Evolutionary conservation across 352 stramenopile genomes (phyloP).

Genomic region (Sclerospora graminicola): DNA sequence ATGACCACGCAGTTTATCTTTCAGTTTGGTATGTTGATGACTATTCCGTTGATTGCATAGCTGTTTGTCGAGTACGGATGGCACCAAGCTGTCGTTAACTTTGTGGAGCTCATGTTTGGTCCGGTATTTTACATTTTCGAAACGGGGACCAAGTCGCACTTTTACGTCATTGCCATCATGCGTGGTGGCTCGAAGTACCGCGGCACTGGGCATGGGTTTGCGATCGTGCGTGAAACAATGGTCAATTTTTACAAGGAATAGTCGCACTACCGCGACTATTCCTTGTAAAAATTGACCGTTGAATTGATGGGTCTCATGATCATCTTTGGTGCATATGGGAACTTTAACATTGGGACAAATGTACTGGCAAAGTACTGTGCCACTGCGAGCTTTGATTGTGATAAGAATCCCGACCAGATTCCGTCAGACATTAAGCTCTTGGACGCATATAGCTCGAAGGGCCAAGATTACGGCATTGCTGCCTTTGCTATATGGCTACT

Average conservation of each 20-base stretch:
- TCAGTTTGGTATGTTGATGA: slow-evolving; percentile 86
- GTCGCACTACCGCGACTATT: too few relatives aligned
- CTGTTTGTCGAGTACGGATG: slow-evolving; percentile 79
- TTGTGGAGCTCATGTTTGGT: slow-evolving; percentile 70
- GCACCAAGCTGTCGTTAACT: slow-evolving; percentile 71
- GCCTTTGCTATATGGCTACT: slow-evolving; percentile 76
- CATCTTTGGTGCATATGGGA: too few relatives aligned
- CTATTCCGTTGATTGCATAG: slow-evolving; percentile 73
- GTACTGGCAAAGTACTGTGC: too few relatives aligned
- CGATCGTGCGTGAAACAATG: slow-evolving; percentile 80
- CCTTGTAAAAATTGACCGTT: too few relatives aligned
- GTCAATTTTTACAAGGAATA: too few relatives aligned
- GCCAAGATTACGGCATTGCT: too few relatives aligned
- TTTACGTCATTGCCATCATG: slow-evolving; percentile 82
- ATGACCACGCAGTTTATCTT: slow-evolving; percentile 85
- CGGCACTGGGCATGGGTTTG: slow-evolving; percentile 73
- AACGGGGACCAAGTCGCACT: slow-evolving; percentile 78
- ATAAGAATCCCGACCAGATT: too few relatives aligned
- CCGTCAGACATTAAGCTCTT: too few relatives aligned
- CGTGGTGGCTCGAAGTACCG: slow-evolving; percentile 79
- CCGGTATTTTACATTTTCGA: slow-evolving; percentile 85
- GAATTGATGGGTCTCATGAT: too few relatives aligned
- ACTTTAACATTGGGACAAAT: too few relatives aligned
- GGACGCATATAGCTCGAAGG: too few relatives aligned
- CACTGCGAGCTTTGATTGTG: too few relatives aligned